Evolutionary conservation across 176 grass and related monocot species (phyloP), one percentile per base, ranked within the genome.

Genomic region (Phoenix dactylifera): DNA sequence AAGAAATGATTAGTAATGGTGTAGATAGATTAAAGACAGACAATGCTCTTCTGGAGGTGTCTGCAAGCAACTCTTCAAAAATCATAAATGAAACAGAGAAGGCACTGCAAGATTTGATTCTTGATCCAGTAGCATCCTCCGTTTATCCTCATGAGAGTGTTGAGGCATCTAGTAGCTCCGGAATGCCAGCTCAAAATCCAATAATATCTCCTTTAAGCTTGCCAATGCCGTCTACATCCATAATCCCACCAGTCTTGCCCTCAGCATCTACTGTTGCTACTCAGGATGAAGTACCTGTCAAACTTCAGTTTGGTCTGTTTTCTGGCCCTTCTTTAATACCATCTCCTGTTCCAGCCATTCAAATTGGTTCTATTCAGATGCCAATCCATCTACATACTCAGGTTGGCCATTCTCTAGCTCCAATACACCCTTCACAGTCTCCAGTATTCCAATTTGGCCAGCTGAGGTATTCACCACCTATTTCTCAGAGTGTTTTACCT

Each of bases 291-390:
- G 72, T 79, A 30, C 87, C 84, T 78, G 52, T 86, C 70, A 82
- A 58, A 49, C 84, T 88, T 59, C 93, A 91, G 71, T 85, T 97
- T 71, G 93, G 93, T 69, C 70, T 97, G 67, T 97, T 97, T 85
- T 83, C 84, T 83, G 73, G 87, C 32, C 84, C 93, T 79, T 81
- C 93, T 79, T 71, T 97, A 58, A 85, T 97, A 67, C 87, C 93
- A 65, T 85, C 93, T 64, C 79, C 76, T 17, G 69, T 91, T 77
- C 87, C 78, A 78, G 87, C 87, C 56, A 97, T 97, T 80, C 87
- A 97, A 71, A 92, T 97, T 82, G 93, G 93, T 74, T 97, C 93
- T 24, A 88, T 97, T 72, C 93, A 97, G 57, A 97, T 97, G 93
- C 93, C 87, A 18, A 97, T 97, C 71, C 78, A 92, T 83, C 71